Conservation (phyloP, 352 stramenopile genomes). For the Globisporangium emineosum region DNA sequence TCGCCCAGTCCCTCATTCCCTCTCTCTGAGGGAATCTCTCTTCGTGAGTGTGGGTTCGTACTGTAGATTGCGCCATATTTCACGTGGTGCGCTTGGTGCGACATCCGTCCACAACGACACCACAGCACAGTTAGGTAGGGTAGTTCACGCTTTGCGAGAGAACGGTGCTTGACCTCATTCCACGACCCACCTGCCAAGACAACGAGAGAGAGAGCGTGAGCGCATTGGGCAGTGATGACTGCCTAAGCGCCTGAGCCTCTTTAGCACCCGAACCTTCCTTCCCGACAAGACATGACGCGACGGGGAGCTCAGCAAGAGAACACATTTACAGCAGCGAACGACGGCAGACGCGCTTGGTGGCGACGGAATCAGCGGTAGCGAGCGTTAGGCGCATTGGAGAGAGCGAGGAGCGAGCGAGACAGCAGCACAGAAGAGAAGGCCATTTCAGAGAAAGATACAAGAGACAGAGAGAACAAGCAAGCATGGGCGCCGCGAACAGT, state of each 20-base stretch:
- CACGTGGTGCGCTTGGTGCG: conserved; percentile 11
- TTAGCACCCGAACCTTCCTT: neutral
- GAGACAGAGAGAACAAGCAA: conserved; percentile 11
- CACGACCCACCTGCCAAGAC: neutral
- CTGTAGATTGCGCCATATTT: conserved; percentile 13
- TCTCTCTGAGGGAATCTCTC: conserved; percentile 2
- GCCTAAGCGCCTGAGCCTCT: conserved; percentile 21
- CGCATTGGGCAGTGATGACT: conserved; percentile 22
- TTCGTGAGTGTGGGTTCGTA: conserved; percentile 14
- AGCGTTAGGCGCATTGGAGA: conserved; percentile 3
- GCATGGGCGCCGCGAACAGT: conserved; percentile 78
- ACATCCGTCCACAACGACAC: conserved; percentile 15
- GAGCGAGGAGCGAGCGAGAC: conserved; percentile 1
- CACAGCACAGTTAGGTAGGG: neutral
- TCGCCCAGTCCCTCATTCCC: neutral
- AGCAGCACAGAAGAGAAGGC: neutral
- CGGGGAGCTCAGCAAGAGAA: conserved; percentile 15
- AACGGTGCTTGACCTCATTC: neutral
- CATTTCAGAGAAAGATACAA: conserved; percentile 2
- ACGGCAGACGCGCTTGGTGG: conserved; percentile 6
- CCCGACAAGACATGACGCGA: conserved; percentile 30
- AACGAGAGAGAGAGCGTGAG: conserved; percentile 12
- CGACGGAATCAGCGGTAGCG: conserved; percentile 10
- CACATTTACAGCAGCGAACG: conserved; percentile 9
- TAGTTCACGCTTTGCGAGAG: neutral